Evolutionary conservation across 352 stramenopile species (phyloP), one percentile per base, ranked within the genome.

Genomic region (Phytophthora pisi): DNA sequence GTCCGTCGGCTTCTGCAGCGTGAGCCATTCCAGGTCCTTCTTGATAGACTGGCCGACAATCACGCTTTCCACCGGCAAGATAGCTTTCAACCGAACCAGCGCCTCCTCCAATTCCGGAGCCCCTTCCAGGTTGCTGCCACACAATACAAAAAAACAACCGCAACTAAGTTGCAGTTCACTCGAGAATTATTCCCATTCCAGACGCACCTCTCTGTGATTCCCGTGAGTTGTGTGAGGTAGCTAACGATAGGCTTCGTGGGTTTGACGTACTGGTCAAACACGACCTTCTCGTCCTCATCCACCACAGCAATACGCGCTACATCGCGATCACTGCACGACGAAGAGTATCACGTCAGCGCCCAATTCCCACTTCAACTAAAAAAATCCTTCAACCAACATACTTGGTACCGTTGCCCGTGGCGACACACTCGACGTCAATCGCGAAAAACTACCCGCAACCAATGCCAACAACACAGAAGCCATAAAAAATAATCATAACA

Each of bases 391-490:
- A 20, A 20, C 20, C 20, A 31, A 83, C 81, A 58, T 61, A 95
- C 88, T 84, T 78, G 42, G 74, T 87, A 53, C 87, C 89, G 28
- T 74, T 89, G 15, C 93, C 93, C 0, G 90, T 97, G 15, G 93
- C 91, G 13, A 98, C 89, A 72, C 93, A 98, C 73, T 98, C 93
- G 56, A 98, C 91, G 68, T 98, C 93, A 68, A 98, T 97, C 9
- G 90, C 92, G 57, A 93, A 97, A 68, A 97, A 97, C 84, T 92
- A 28, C 6, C 28, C 26, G 26, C 26, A 28, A 28, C 26, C 26
- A 28, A 28, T 5, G 26, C 4, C 26, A 28, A 28, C 26, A 28
- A 3, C 26, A 28, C 26, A 28, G 2, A 28, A 5, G 2, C 26
- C 26, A 6, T 0, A 31, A 31, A 7, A 31, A 8, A 8, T 31